Base-by-base conservation (phyloP, 2,329 filamentous ascomycete genomes). In the Sarocladiaceae sp. region DNA sequence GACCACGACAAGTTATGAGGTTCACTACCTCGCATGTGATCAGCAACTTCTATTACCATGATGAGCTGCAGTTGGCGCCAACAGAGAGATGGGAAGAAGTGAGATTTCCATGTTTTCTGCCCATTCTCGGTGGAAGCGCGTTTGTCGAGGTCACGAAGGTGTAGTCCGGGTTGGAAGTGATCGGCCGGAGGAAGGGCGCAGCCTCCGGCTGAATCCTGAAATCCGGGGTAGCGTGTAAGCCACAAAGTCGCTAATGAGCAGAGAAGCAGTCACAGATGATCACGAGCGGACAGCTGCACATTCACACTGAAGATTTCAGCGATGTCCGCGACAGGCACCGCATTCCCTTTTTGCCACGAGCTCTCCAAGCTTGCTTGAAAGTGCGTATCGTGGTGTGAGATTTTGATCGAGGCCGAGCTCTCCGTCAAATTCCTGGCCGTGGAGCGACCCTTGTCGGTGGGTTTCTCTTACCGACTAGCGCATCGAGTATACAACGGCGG, bases 181-280 rank as follows among this genome's bases (percentile, higher is more conserved):
- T 50, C 47, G 47, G 11, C 47, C 47, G 47, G 31, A 50, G 47
- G 6, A 8, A 37, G 29, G 13, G 22, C 47, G 22, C 31, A 37
- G 20, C 26, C 29, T 37, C 47, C 47, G 47, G 47, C 47, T 50
- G 47, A 50, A 50, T 50, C 26, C 29, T 37, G 47, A 22, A 36
- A 50, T 50, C 47, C 18, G 47, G 47, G 47, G 47, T 50, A 50
- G 28, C 31, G 23, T 50, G 29, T 17, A 50, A 50, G 47, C 47
- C 47, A 50, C 47, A 25, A 31, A 25, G n/a, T 33, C 17, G 25
- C 28, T 17, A 33, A 12, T 4, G n/a, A 48, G 28, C n/a, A 22
- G 18, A 26, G 26, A 33, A 26, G 44, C 44, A 48, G 44, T 22
- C 8, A 13, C 20, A 6, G n/a, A 15, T 22, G 28, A 28, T 48